Evolutionary conservation across 495 filamentous ascomycete species (phyloP).

Genomic region (Aspergillus leporis): DNA sequence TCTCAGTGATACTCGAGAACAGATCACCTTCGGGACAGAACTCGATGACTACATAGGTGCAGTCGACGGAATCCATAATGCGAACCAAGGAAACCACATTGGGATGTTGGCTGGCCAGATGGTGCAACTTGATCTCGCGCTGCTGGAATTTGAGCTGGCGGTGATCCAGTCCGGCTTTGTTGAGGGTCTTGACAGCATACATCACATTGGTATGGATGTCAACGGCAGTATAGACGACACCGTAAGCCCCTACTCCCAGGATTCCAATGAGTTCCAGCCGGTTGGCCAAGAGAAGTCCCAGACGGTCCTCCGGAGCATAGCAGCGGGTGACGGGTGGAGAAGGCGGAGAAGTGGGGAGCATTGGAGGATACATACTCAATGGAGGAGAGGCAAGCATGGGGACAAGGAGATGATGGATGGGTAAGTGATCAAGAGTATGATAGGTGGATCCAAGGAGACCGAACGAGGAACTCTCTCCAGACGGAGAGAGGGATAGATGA

Average conservation of each 20-base stretch:
- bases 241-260: conserved; percentile 92
- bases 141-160: conserved; percentile 89
- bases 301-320: conserved; percentile 74
- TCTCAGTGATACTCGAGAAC: conserved; percentile 95
- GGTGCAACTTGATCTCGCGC: conserved; percentile 88
- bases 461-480: conserved; percentile 1
- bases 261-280: conserved; percentile 81
- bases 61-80: conserved; percentile 90
- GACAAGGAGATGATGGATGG: neutral
- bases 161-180: conserved; percentile 85
- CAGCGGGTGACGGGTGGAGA: conserved; percentile 54
- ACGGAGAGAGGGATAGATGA: neutral
- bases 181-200: conserved; percentile 96
- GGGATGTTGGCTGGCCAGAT: conserved; percentile 81
- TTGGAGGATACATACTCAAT: conserved; percentile 45
- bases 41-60: conserved; percentile 95
- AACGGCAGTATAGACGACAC: conserved; percentile 91
- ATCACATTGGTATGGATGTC: conserved; percentile 78
- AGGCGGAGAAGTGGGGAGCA: conserved; percentile 63
- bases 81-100: conserved; percentile 93
- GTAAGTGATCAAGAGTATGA: conserved; percentile 3
- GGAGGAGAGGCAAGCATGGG: conserved; percentile 20
- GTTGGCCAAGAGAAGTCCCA: conserved; percentile 81
- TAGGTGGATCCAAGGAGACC: conserved; percentile 2
- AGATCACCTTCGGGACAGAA: conserved; percentile 97